phyloP scores from a whole-genome alignment of 345 rosid species.

The Toxicodendron radicans region DNA sequence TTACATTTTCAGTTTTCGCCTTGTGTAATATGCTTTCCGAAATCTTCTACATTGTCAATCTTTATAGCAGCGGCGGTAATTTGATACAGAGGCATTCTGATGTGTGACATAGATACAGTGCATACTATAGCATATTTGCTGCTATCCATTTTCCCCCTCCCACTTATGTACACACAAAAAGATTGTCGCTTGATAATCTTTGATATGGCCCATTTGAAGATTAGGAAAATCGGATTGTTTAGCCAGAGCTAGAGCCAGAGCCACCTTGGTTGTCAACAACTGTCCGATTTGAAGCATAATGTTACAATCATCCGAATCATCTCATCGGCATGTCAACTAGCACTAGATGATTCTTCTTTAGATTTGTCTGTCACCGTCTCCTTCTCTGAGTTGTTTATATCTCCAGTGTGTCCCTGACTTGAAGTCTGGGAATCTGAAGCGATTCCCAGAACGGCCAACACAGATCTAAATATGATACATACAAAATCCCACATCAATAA shows the following conservation, averaged over 20 bases:
- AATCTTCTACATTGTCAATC: not conserved
- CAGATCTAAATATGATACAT: slow-evolving; percentile 51
- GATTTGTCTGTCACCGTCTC: slow-evolving; percentile 49
- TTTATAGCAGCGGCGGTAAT: not conserved
- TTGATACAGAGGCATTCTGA: not conserved
- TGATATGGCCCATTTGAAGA: not conserved
- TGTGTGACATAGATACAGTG: not conserved
- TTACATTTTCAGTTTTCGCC: not conserved
- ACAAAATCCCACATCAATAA: slow-evolving; percentile 14
- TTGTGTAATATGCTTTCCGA: not conserved
- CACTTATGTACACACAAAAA: not conserved
- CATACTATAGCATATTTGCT: not conserved
- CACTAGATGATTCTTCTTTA: slow-evolving; percentile 59
- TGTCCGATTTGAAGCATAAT: slow-evolving; percentile 1
- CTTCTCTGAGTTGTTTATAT: slow-evolving; percentile 53
- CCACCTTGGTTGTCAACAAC: slow-evolving; percentile 4
- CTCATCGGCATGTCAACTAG: slow-evolving; percentile 33
- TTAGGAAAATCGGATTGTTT: not conserved
- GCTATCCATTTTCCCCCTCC: not conserved
- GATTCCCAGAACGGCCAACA: slow-evolving; percentile 76
- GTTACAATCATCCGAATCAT: not conserved
- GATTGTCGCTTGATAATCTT: not conserved
- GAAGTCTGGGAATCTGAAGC: slow-evolving; percentile 62
- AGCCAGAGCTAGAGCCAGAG: not conserved
- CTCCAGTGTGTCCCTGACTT: slow-evolving; percentile 57